Evolutionary conservation across 1,284 basidiomycete genomes (phyloP).

Genomic region (Leccinum griseonigrum): DNA sequence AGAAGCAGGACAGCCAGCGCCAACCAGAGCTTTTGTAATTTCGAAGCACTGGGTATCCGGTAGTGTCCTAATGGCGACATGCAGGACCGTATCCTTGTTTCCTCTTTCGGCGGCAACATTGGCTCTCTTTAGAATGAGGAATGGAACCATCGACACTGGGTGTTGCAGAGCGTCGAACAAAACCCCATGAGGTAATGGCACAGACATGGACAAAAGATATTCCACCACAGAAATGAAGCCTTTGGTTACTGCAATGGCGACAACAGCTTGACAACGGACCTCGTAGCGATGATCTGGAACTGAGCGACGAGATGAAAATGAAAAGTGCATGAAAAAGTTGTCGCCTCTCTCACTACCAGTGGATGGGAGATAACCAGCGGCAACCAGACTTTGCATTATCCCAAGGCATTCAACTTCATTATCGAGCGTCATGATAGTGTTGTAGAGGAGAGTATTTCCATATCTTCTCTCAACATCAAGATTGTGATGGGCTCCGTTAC

Average conservation of each 20-base stretch:
- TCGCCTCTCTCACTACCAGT: neutral
- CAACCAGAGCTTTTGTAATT: neutral
- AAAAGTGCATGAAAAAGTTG: no score
- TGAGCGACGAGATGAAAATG: no score
- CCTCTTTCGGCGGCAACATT: slow-evolving; percentile 3
- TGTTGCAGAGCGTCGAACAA: neutral
- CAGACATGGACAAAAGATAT: no score
- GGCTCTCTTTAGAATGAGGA: neutral
- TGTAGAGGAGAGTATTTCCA: neutral
- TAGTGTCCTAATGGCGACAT: neutral
- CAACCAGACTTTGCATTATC: neutral
- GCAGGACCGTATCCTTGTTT: neutral
- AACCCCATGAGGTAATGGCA: neutral
- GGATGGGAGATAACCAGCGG: neutral
- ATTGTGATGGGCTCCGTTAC: neutral
- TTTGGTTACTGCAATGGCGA: no score
- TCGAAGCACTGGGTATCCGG: neutral
- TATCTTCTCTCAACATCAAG: neutral
- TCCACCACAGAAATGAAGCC: no score
- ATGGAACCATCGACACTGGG: neutral
- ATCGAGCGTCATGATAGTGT: neutral
- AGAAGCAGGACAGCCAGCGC: neutral
- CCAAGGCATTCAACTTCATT: neutral
- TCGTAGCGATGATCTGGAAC: no score
- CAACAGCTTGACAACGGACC: no score